Base-by-base conservation (phyloP, 805 yeast genomes). In the Zygosaccharomyces bailii region DNA sequence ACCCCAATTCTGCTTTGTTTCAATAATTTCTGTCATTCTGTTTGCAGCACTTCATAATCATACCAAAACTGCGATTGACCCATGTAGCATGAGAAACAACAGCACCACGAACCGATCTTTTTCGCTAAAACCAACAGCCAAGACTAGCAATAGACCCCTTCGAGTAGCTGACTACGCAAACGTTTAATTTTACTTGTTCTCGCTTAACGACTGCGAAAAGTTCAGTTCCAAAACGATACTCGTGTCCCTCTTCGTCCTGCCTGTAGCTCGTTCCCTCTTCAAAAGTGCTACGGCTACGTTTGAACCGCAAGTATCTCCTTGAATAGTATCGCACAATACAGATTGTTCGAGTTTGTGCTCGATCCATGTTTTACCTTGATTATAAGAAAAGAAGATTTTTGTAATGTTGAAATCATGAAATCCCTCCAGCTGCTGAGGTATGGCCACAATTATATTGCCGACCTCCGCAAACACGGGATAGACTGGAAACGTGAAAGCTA, bases 231-330 rank as follows among this genome's bases (percentile, higher is more conserved):
- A 35, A 27, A 35, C 25, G 11, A 35, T 29, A 14, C 38, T 20
- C 10, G 14, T 23, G 3, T 35, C 27, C 3, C 19, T 35, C 19
- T 35, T 31, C 21, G 11, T 20, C 29, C 5, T 29, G 9, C 50
- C 11, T 47, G 46, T 2, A 44, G 44, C n/a, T 51, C 51, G 6
- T 17, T 11, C 25, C 5, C 5, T 16, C 2, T 34, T 34, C 16
- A 19, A 1, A 14, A 35, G 27, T 13, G 16, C 18, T 16, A 34
- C 38, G 14, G 23, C 13, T 11, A 34, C 38, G 2, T 25, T 20
- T 11, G 27, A 34, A 34, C 24, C 16, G 5, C 27, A 34, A 34
- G 38, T 20, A n/a, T 34, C 38, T 34, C 18, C 18, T 18, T 34
- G 27, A 5, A 34, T 34, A 4, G 2, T 2, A 3, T 11, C 24